Evolutionary conservation across 2,329 filamentous ascomycete species (phyloP).

Genomic region (Talaromyces sp.): DNA sequence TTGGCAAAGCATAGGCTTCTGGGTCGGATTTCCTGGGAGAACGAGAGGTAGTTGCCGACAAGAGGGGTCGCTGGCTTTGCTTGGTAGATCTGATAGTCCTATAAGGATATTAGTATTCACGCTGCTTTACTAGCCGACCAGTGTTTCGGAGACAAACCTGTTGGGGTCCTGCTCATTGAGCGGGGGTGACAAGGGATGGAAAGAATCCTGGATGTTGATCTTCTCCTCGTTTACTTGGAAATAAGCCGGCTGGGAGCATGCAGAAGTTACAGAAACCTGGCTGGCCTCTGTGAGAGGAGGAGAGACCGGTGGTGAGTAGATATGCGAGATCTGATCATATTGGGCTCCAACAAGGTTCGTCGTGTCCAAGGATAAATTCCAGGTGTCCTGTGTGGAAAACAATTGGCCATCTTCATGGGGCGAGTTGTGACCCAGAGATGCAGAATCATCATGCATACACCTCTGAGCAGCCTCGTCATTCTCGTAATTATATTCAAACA

Average conservation of each 20-base stretch:
- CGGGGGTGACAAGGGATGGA: slow-evolving; percentile 37
- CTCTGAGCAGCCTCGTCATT: slow-evolving; percentile 33
- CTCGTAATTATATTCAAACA: slow-evolving; percentile 39
- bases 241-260: slow-evolving; percentile 35
- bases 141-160: slow-evolving; percentile 28
- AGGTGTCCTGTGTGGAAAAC: slow-evolving; percentile 22
- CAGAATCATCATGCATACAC: slow-evolving; percentile 34
- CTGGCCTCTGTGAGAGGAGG: slow-evolving; percentile 40
- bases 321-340: slow-evolving; percentile 32
- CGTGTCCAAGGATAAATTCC: slow-evolving; percentile 34
- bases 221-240: slow-evolving; percentile 36
- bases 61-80: slow-evolving; percentile 32
- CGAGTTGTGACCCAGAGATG: slow-evolving; percentile 35
- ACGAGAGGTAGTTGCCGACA: slow-evolving; percentile 30
- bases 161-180: slow-evolving; percentile 38
- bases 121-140: neutral
- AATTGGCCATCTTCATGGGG: slow-evolving; percentile 35
- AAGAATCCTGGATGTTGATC: slow-evolving; percentile 35
- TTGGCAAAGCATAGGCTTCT: slow-evolving; percentile 34
- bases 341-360: slow-evolving; percentile 31
- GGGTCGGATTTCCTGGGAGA: slow-evolving; percentile 32
- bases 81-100: slow-evolving; percentile 39
- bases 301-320: slow-evolving; percentile 38
- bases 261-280: slow-evolving; percentile 37
- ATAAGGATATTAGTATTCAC: slow-evolving; percentile 8